Percentiles rank a stretch among this genome's conserved stretches.
Conservation (phyloP, 225 moss, liverwort and hornwort genomes). For the Physcomitrellopsis africana region DNA sequence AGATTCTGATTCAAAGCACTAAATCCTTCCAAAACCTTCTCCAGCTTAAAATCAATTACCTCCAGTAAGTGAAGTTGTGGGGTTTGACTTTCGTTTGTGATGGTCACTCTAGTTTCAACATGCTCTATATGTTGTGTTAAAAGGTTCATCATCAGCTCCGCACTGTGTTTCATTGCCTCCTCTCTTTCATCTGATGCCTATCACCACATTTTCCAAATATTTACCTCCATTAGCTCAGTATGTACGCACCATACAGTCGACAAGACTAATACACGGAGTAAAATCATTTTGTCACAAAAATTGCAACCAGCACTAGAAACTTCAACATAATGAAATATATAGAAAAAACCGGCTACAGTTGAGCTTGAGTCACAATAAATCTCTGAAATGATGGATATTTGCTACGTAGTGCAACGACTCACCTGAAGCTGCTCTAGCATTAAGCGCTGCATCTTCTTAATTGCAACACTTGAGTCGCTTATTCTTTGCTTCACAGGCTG, state of each 20-base stretch:
- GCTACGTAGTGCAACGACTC: neutral
- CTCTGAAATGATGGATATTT: neutral
- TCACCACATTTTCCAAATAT: constrained; percentile 19
- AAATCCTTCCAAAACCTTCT: constrained; percentile 56
- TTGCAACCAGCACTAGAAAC: neutral
- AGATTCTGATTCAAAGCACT: constrained; percentile 50
- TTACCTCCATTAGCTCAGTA: neutral
- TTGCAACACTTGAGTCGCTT: constrained; percentile 42
- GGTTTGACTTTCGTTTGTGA: constrained; percentile 40
- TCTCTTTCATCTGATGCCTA: constrained; percentile 60
- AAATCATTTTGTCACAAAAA: constrained; percentile 1
- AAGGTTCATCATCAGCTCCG: constrained; percentile 65
- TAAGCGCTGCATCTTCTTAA: constrained; percentile 57
- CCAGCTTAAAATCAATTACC: constrained; percentile 56
- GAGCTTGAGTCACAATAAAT: neutral
- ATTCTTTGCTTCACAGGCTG: constrained; percentile 31
- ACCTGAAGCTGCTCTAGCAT: constrained; percentile 61
- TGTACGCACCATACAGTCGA: constrained; percentile 1
- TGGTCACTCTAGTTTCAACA: constrained; percentile 54
- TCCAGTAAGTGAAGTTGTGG: constrained; percentile 56
- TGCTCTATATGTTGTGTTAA: constrained; percentile 61
- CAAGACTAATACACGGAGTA: neutral
- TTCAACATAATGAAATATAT: neutral
- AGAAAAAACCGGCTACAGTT: neutral
- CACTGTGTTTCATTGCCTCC: constrained; percentile 58